Percentiles rank a stretch among this genome's conserved stretches.
phyloP scores from a whole-genome alignment of 2,329 filamentous ascomycete genomes.

The Talaromyces verruculosus region DNA sequence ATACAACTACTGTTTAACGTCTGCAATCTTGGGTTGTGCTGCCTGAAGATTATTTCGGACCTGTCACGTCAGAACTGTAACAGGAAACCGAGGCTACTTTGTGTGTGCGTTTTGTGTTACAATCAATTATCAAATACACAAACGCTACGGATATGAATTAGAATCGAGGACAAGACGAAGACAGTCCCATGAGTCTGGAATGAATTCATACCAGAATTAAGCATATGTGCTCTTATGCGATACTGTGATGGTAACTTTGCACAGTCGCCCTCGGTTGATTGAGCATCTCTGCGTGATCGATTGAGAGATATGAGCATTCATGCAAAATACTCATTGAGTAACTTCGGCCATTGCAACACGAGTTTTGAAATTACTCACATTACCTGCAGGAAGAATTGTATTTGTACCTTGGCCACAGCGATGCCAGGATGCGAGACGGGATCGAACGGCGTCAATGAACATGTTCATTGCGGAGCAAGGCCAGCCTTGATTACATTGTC shows the following conservation, averaged over 20 bases:
- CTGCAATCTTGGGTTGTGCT: conserved; percentile 2
- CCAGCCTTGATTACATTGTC: not conserved
- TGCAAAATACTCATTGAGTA: not conserved
- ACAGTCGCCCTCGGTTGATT: not conserved
- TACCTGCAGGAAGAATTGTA: not conserved
- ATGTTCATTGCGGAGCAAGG: not conserved
- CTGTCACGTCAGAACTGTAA: not conserved
- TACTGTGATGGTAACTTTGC: not conserved
- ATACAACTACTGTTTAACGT: not conserved
- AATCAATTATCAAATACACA: not conserved
- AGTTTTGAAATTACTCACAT: not conserved
- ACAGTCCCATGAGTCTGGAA: not conserved
- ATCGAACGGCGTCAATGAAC: not conserved
- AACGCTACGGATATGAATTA: not conserved
- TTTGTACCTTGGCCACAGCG: not conserved
- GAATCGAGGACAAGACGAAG: not conserved
- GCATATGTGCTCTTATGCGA: not conserved
- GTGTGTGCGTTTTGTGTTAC: not conserved
- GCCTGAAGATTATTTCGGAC: conserved; percentile 11
- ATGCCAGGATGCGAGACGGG: not conserved
- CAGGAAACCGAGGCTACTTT: not conserved
- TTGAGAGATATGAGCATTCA: not conserved
- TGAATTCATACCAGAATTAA: not conserved
- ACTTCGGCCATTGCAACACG: not conserved
- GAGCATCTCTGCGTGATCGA: not conserved